A percentile compares a stretch with the other conserved stretches of the same genome.
Conservation (phyloP, 192 early-diverging fungal genomes). For the Backusella mclennaniae region DNA sequence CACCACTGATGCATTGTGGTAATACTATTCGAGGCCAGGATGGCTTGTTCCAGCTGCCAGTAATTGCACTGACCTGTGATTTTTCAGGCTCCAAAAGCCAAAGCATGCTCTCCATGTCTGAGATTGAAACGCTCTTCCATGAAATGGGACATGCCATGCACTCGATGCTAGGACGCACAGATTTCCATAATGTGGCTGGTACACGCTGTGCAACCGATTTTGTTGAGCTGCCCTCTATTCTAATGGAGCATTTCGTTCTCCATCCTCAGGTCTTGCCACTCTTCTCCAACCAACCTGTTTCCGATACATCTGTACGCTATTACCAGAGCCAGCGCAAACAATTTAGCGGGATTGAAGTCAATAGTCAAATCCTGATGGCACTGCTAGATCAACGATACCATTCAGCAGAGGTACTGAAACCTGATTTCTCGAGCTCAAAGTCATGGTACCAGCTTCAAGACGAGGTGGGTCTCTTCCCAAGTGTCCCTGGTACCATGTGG, state of each 20-base stretch:
- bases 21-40: constrained; percentile 7
- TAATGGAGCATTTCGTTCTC: constrained; percentile 90
- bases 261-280: constrained; percentile 68
- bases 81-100: constrained; percentile 52
- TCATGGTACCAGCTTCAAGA: constrained; percentile 64
- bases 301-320: constrained; percentile 49
- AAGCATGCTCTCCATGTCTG: constrained; percentile 67
- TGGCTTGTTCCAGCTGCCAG: constrained; percentile 64
- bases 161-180: constrained; percentile 93
- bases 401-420: constrained; percentile 45
- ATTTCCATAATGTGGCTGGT: constrained; percentile 95
- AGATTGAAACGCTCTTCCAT: constrained; percentile 97
- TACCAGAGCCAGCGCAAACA: constrained; percentile 52
- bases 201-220: constrained; percentile 95
- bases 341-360: constrained; percentile 74
- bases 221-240: constrained; percentile 95
- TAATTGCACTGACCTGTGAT: constrained; percentile 74
- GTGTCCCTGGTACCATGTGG: constrained; percentile 76
- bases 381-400: constrained; percentile 91
- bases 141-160: constrained; percentile 99
- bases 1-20: background rate
- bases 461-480: constrained; percentile 63
- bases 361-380: constrained; percentile 89
- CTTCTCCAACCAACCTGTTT: constrained; percentile 65
- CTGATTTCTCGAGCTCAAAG: constrained; percentile 52